These are phyloP conservation scores for Phytophthora litchii DNA, from an alignment of 352 stramenopile species.

Conservation along the genomic window DNA sequence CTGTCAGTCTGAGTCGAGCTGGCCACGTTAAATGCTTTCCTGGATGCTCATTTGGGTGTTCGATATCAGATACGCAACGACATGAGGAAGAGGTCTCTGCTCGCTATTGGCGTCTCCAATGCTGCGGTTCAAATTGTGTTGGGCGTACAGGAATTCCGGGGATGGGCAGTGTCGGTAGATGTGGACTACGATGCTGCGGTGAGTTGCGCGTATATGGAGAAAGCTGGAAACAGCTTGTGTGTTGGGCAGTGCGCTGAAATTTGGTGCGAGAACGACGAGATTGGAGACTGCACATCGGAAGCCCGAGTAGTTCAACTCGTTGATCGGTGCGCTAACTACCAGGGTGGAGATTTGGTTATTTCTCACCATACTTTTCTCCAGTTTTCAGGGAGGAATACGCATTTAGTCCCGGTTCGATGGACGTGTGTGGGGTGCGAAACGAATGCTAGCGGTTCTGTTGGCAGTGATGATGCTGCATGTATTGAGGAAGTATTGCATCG, in stretches of 20 bases:
- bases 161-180: not conserved
- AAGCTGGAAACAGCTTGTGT: conserved; percentile 4
- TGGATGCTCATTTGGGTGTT: not conserved
- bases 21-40: conserved; percentile 14
- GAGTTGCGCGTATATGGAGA: conserved; percentile 14
- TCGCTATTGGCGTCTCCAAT: not conserved
- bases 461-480: not conserved
- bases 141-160: conserved; percentile 8
- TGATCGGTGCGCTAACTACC: conserved; percentile 11
- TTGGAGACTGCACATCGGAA: not conserved
- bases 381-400: not conserved
- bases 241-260: conserved; percentile 29
- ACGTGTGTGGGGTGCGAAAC: conserved; percentile 26
- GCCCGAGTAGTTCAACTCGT: conserved; percentile 28
- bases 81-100: conserved; percentile 18
- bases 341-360: conserved; percentile 19
- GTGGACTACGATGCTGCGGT: conserved; percentile 14
- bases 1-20: no score
- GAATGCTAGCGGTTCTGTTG: not conserved
- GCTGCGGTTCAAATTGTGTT: not conserved
- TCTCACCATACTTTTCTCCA: conserved; percentile 7
- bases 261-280: conserved; percentile 23
- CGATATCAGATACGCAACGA: no score
- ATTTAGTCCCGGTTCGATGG: conserved; percentile 26
- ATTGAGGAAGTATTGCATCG: conserved; percentile 1